Conservation (phyloP, 352 stramenopile species). For the Phytophthora vignae region DNA sequence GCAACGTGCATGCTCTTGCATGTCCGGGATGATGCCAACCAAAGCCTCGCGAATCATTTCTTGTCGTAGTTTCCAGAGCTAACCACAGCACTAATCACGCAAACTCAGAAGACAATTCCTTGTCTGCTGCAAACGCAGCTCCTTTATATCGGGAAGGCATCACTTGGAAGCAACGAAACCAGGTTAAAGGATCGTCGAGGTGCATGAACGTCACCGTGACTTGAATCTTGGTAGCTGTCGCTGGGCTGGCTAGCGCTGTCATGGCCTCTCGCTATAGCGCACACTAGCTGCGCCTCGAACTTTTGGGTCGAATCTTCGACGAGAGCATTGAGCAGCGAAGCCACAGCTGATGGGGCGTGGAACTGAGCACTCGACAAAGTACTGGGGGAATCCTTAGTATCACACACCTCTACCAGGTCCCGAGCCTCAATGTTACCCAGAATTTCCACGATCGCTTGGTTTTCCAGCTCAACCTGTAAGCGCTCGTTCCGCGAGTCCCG, state of each 20-base stretch:
- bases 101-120: background rate
- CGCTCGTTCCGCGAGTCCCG: slow-evolving; percentile 41
- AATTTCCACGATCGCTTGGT: slow-evolving; percentile 42
- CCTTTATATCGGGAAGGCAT: slow-evolving; percentile 33
- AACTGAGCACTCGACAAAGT: slow-evolving; percentile 19
- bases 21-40: background rate
- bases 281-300: slow-evolving; percentile 47
- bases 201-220: slow-evolving; percentile 9
- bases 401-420: slow-evolving; percentile 33
- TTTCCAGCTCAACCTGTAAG: slow-evolving; percentile 45
- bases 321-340: slow-evolving; percentile 47
- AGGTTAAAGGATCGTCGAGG: slow-evolving; percentile 20
- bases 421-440: slow-evolving; percentile 62
- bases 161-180: slow-evolving; percentile 30
- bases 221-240: slow-evolving; percentile 27
- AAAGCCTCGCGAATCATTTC: background rate
- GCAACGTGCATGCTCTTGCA: too few species aligned
- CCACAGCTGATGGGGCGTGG: slow-evolving; percentile 34
- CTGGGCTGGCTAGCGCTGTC: slow-evolving; percentile 16
- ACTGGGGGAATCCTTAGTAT: slow-evolving; percentile 1
- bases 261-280: slow-evolving; percentile 7
- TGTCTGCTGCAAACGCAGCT: background rate
- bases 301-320: slow-evolving; percentile 45
- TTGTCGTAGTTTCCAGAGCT: background rate
- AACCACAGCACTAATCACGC: background rate